Evolutionary conservation across 192 early-diverging fungal genomes (phyloP), one percentile per base, ranked within the genome.

Genomic region (Geranomyces variabilis): DNA sequence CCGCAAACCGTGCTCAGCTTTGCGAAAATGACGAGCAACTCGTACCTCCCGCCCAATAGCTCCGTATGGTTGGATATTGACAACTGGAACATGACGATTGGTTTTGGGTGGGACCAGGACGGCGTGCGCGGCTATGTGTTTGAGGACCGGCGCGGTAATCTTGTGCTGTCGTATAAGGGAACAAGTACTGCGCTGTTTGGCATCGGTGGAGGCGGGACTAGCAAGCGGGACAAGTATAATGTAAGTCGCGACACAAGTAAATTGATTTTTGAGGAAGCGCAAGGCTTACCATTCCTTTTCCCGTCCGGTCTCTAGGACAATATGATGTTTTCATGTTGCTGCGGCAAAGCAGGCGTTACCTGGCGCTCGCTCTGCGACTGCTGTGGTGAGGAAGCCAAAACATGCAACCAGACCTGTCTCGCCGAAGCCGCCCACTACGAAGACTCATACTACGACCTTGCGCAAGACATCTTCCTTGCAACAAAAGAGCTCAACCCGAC

Each of bases 281-380:
- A 10, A 47, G 46, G 19, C 46, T 47, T 47, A 47, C 10, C 46
- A 19, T 10, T 19, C 10, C 46, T 47, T 13, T 47, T 47, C 46
- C n/a, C n/a, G n/a, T n/a, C n/a, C n/a, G 19, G 10, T 47, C 19
- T 19, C 8, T 67, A 89, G 89, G 95, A 97, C 83, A 98, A 97
- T 77, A 84, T 91, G 14, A 86, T 97, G 68, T 98, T 96, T 73
- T 94, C 93, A 1, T 98, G 96, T 80, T 98, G 96, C 79, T 98
- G 96, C 79, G 95, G 87, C 19, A 87, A 88, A 49, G 90, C 90
- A 17, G 90, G 88, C n/a, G 17, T 57, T 44, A 63, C 59, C 66
- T 74, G 73, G 73, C 30, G 34, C 28, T 44, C 73, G 8, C 46
- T 68, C n/a, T 75, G 73, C 66, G 73, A 66, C 67, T 75, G 73